Evolutionary conservation across 2,329 filamentous ascomycete genomes (phyloP), one percentile per base, ranked within the genome.

Genomic region (Beauveria australis): DNA sequence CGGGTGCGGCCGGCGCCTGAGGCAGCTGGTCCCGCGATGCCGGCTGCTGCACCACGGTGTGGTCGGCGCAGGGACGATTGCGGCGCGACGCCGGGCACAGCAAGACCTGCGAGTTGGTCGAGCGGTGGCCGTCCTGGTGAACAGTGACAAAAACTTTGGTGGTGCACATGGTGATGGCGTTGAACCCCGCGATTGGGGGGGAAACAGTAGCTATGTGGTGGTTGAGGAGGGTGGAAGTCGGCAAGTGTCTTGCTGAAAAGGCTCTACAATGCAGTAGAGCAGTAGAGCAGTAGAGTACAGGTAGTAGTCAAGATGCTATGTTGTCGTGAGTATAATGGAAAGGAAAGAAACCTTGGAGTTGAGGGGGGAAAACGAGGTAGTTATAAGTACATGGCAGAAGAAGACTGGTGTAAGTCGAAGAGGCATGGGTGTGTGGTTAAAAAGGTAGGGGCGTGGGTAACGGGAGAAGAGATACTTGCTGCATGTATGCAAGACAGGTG

Each of bases 151-250:
- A 79, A 55, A 78, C 64, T 66, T 79, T 74, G 62, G 75, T 78
- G 63, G 75, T 75, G 71, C 80, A 83, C 80, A 83, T 83, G 53
- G 72, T 76, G 74, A 67, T 66, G 65, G 69, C 68, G 37, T 10
- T 48, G 7, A 41, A 30, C 55, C 57, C 57, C 48, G n/a, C 18
- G 56, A 40, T n/a, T 10, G 37, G 57, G 55, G 53, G 10, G 19
- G 26, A 8, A 40, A 14, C 24, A 19, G 37, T 51, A 33, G 40
- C 16, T 24, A 28, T 18, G 47, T 30, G 46, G 33, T 51, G 22
- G 37, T 53, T 47, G 52, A 16, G 2, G 22, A 24, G 55, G 26
- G 33, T 30, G 47, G 26, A 16, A 49, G 33, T 9, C 33, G 33
- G 8, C 14, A 40, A 26, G 33, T 28, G 56, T 51, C 46, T 51